Conservation (phyloP, 805 yeast genomes). For the Candida railenensis region DNA sequence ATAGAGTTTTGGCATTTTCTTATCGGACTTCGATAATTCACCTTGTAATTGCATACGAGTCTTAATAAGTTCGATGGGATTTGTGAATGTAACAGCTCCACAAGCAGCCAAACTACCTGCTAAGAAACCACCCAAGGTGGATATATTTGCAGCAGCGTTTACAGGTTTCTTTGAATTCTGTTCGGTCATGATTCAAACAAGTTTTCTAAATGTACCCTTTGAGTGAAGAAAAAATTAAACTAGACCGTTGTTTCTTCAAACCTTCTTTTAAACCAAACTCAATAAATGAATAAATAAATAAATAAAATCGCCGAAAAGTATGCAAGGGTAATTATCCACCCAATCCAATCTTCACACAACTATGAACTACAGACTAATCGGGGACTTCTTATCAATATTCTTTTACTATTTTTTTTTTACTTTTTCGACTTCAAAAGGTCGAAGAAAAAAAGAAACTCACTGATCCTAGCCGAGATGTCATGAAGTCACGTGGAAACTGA, state of each 20-base stretch:
- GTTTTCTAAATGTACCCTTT: not conserved
- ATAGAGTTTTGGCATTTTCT: constrained; percentile 54
- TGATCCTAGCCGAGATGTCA: not conserved
- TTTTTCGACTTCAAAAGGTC: no score
- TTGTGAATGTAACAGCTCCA: constrained; percentile 95
- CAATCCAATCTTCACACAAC: not conserved
- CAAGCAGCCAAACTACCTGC: constrained; percentile 97
- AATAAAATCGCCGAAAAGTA: not conserved
- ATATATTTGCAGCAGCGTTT: constrained; percentile 54
- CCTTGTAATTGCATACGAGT: constrained; percentile 98
- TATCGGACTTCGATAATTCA: constrained; percentile 61
- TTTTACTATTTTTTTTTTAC: not conserved
- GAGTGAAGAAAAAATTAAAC: not conserved
- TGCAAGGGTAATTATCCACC: not conserved
- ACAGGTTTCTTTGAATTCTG: not conserved
- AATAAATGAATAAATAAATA: no score
- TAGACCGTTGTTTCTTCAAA: no score
- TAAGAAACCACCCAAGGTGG: constrained; percentile 73
- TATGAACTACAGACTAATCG: not conserved
- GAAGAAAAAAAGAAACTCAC: no score
- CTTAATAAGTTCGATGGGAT: constrained; percentile 92
- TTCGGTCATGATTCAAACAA: not conserved
- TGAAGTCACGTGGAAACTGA: not conserved
- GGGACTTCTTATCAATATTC: not conserved
- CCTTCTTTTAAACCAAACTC: not conserved